Evolutionary conservation across 768 basidiomycete genomes (phyloP).

Genomic region (Amanita rimosa): DNA sequence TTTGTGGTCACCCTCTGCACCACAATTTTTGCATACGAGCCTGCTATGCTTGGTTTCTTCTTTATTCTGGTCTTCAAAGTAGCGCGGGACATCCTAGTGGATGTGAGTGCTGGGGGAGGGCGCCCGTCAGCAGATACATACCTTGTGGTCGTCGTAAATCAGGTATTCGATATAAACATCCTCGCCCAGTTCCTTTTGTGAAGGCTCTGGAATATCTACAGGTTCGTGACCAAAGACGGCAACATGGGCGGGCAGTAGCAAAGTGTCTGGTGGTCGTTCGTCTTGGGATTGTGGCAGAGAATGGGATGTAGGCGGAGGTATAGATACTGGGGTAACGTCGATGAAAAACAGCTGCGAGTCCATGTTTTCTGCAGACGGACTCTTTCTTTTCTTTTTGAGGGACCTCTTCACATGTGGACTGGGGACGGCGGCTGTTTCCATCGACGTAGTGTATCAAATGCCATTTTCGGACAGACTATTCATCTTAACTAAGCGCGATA

Average conservation of each 20-base stretch:
- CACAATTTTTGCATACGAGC: conserved; percentile 68
- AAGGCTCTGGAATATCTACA: conserved; percentile 33
- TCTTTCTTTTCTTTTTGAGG: conserved; percentile 1
- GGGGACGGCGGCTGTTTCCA: background rate
- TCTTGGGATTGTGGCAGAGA: conserved; percentile 1
- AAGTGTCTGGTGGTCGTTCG: conserved; percentile 9
- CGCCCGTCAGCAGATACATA: conserved; percentile 16
- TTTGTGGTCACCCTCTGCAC: conserved; percentile 61
- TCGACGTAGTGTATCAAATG: background rate
- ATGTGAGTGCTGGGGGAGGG: background rate
- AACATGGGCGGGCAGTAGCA: conserved; percentile 67
- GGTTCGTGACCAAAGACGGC: conserved; percentile 38
- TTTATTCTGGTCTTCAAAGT: conserved; percentile 44
- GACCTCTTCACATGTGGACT: background rate
- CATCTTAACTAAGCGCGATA: background rate
- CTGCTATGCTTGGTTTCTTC: conserved; percentile 30
- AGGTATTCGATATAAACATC: conserved; percentile 71
- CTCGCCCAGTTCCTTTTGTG: conserved; percentile 32
- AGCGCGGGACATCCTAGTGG: conserved; percentile 44
- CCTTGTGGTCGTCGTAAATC: conserved; percentile 59
- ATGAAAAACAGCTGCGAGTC: conserved; percentile 30
- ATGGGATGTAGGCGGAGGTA: conserved; percentile 18
- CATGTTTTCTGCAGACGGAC: background rate
- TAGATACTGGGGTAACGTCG: conserved; percentile 30
- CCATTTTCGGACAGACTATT: background rate